These are phyloP conservation scores for Pistacia atlantica DNA, from an alignment of 345 rosid genomes.

Conservation along the genomic window DNA sequence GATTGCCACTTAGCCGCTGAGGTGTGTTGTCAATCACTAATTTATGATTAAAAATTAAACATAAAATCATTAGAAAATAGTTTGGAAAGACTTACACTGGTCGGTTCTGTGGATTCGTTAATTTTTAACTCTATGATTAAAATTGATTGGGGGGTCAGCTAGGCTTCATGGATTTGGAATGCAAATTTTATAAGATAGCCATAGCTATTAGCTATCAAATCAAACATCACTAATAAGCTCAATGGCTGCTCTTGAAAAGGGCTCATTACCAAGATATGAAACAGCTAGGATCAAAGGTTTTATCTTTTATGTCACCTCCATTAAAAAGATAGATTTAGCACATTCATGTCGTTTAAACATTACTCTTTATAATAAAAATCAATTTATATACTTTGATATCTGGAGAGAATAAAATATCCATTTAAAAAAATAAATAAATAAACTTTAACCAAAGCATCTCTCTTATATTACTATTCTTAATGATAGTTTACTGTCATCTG, in stretches of 20 bases:
- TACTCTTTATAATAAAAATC: too few species aligned
- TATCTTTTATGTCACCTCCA: neutral
- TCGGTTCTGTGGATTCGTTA: neutral
- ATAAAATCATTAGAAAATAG: neutral
- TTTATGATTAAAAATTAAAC: neutral
- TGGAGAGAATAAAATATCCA: too few species aligned
- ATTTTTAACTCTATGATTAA: neutral
- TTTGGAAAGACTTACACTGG: neutral
- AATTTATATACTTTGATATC: too few species aligned
- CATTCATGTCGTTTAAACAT: too few species aligned
- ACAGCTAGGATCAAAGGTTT: neutral
- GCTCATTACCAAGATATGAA: neutral
- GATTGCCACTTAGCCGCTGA: neutral
- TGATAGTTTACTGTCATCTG: too few species aligned
- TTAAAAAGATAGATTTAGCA: too few species aligned
- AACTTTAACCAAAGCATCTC: too few species aligned
- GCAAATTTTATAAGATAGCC: neutral
- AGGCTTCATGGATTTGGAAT: neutral
- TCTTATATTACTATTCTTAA: neutral
- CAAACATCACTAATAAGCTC: constrained; percentile 4
- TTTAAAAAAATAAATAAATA: too few species aligned
- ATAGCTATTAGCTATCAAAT: neutral
- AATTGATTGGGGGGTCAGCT: neutral
- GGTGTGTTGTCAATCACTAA: constrained; percentile 1
- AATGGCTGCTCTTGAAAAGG: neutral